Base-by-base conservation (phyloP, 768 basidiomycete genomes). In the Hypholoma fasciculare region DNA sequence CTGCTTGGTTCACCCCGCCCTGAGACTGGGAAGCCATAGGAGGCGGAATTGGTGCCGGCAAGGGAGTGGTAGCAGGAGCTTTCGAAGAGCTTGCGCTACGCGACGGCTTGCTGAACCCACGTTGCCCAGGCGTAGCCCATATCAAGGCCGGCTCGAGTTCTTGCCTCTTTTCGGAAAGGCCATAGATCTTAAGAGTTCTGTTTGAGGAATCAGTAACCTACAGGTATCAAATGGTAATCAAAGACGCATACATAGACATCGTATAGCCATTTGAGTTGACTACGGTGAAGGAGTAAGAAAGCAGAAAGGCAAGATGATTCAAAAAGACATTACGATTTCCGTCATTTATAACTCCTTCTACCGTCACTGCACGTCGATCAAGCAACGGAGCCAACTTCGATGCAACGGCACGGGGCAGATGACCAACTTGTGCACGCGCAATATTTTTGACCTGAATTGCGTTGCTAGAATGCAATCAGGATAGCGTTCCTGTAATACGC, bases 391-490 rank as follows among this genome's bases (percentile, higher is more conserved):
- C 81, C 16, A 95, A 75, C 63, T 82, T 80, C 0, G 69, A 52
- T 0, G 84, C 90, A 12, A 88, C 78, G 19, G 71, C 73, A 36
- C 82, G 79, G 1, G 90, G 87, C 20, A 95, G 68, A 71, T 95
- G 94, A 1, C 94, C 94, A 2, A 96, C 92, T 80, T 94, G 89
- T 12, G 74, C 74, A 1, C 78, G 76, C 1, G 80, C 77, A 42
- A 94, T 92, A 66, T 96, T 96, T 67, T 82, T 78, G 26, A 95
- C 92, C 75, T 91, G 84, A 23, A 93, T 87, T 1, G 90, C 88
- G 70, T 92, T 91, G 27, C 88, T 91, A 48, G 12, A 43, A 46
- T 7, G 17, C 6, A 30, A 43, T 54, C 23, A 49, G 34, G 52
- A 42, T 13, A 12, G 42, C 2, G 7, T 17, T 13, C 4, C 26